phyloP scores from a whole-genome alignment of 2,329 filamentous ascomycete genomes.

The Arthrobotrys pseudoclavata region DNA sequence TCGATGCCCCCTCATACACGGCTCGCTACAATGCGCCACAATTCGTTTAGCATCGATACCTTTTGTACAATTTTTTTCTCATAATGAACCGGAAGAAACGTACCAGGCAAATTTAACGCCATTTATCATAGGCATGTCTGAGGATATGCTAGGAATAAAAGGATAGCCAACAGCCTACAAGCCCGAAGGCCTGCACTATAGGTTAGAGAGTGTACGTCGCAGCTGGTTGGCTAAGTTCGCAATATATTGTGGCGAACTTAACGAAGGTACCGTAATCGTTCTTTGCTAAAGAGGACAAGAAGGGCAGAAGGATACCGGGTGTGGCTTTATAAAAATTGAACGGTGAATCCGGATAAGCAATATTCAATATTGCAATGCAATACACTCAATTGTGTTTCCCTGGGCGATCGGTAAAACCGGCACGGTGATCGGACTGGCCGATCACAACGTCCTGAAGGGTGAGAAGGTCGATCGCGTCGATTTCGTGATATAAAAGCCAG shows the following conservation, averaged over 20 bases:
- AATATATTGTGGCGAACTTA: too few species aligned
- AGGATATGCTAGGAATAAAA: background rate
- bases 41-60: slow-evolving; percentile 2
- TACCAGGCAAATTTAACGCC: slow-evolving; percentile 63
- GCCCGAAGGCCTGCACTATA: background rate
- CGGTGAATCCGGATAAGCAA: background rate
- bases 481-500: background rate
- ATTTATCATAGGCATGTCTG: slow-evolving; percentile 62
- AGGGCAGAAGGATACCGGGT: background rate
- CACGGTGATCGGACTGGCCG: background rate
- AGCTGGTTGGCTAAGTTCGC: too few species aligned
- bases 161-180: background rate
- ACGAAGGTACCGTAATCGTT: background rate
- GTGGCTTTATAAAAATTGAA: background rate
- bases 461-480: background rate
- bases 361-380: background rate
- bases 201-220: background rate
- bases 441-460: background rate
- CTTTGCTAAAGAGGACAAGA: background rate
- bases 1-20: slow-evolving; percentile 69
- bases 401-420: background rate
- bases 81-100: slow-evolving; percentile 5
- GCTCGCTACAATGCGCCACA: slow-evolving; percentile 65
- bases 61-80: background rate
- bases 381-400: background rate